A percentile compares a stretch with the other conserved stretches of the same genome.
Conservation (phyloP, 441 rosid genomes). For the Hura crepitans region DNA sequence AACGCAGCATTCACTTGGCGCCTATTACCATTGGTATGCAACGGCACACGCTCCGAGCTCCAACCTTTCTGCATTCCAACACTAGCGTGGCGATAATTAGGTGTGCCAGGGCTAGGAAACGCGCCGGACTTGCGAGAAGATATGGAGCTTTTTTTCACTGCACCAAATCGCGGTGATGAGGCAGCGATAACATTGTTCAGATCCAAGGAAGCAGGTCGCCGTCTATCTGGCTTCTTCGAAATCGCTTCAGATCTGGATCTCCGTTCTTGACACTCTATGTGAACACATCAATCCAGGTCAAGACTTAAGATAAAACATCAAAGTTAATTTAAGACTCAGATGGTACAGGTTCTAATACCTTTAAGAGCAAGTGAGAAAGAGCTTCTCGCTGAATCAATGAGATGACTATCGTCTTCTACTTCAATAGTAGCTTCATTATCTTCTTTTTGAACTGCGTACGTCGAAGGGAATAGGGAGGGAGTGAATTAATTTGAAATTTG, state of each 20-base stretch:
- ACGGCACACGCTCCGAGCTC: constrained; percentile 87
- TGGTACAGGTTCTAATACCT: constrained; percentile 40
- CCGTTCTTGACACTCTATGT: constrained; percentile 73
- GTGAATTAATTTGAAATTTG: constrained; percentile 27
- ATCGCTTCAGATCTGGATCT: constrained; percentile 71
- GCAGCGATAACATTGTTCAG: constrained; percentile 52
- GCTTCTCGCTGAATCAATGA: constrained; percentile 69
- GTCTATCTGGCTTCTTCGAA: constrained; percentile 52
- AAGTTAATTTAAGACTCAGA: background rate
- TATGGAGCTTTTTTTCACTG: constrained; percentile 46
- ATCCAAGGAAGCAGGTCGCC: constrained; percentile 77
- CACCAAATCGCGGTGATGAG: constrained; percentile 63
- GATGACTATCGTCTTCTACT: constrained; percentile 43
- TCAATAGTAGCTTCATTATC: constrained; percentile 28
- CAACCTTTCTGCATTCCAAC: constrained; percentile 85
- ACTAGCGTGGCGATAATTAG: constrained; percentile 47
- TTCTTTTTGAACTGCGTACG: constrained; percentile 45
- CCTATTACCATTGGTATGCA: constrained; percentile 50
- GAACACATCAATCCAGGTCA: background rate
- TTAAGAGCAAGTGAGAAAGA: constrained; percentile 81
- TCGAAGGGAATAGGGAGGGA: constrained; percentile 22
- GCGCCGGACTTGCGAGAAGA: constrained; percentile 47
- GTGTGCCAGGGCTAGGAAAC: constrained; percentile 92
- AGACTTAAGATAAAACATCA: background rate
- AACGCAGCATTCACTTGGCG: constrained; percentile 43